Percentiles rank a stretch among this genome's conserved stretches.
These are phyloP conservation scores for Stentor roeselii DNA, from an alignment of 73 alveolate species.

Conservation along the genomic window DNA sequence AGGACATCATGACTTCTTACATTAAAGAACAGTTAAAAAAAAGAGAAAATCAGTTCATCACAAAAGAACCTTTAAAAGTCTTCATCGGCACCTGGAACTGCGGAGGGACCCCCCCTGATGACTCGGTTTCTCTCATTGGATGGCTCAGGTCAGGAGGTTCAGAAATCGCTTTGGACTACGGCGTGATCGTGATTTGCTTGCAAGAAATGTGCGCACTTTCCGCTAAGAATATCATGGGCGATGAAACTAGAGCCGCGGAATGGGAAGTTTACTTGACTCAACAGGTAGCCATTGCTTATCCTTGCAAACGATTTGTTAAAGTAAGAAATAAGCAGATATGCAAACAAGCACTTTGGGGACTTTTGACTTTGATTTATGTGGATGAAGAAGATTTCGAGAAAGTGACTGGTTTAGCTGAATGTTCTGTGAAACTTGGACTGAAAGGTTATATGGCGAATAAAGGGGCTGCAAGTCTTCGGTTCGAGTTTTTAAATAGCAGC, in stretches of 20 bases:
- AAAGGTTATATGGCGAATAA: constrained; percentile 12
- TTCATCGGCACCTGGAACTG: neutral
- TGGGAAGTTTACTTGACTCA: neutral
- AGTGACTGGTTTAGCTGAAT: neutral
- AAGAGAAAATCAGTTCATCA: constrained; percentile 4
- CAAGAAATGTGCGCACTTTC: constrained; percentile 19
- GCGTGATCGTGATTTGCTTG: neutral
- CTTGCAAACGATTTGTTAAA: neutral
- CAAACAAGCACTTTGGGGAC: neutral
- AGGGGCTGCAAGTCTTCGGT: constrained; percentile 2
- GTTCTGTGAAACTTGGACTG: neutral
- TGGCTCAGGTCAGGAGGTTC: neutral
- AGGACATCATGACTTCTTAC: constrained; percentile 9
- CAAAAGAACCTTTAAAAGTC: neutral
- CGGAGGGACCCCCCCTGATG: constrained; percentile 1
- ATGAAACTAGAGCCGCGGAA: neutral
- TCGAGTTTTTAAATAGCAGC: neutral
- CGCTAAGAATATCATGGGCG: constrained; percentile 11
- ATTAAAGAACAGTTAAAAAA: constrained; percentile 6
- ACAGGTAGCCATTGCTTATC: neutral
- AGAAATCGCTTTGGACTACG: no score
- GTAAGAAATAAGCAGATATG: neutral
- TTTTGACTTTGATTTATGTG: constrained; percentile 7
- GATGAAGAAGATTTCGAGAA: neutral
- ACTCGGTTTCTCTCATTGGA: neutral